Evolutionary conservation across 148 eudicot species (phyloP).

Genomic region (Chenopodium quinoa): DNA sequence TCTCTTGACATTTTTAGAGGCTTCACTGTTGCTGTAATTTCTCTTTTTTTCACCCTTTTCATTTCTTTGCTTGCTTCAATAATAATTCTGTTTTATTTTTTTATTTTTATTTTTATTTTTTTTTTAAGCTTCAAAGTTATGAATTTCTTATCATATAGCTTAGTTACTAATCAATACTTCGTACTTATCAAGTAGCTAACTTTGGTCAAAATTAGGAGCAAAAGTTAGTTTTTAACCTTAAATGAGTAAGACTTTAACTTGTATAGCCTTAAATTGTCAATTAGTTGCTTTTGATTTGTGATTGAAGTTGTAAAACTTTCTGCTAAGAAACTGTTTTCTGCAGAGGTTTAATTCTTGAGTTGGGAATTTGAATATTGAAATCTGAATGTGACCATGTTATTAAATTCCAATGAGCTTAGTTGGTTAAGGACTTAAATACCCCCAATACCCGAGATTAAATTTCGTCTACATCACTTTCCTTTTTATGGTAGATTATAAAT

Average conservation of each 20-base stretch:
- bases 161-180: too few relatives aligned
- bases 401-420: too few relatives aligned
- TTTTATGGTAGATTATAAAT: too few relatives aligned
- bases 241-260: not conserved
- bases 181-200: too few relatives aligned
- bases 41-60: not conserved
- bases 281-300: not conserved
- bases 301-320: not conserved
- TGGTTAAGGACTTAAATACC: too few relatives aligned
- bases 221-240: too few relatives aligned
- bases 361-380: not conserved
- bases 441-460: too few relatives aligned
- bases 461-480: too few relatives aligned
- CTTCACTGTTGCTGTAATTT: constrained; percentile 70
- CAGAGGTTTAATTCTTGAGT: not conserved
- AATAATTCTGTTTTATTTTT: too few relatives aligned
- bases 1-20: constrained; percentile 92
- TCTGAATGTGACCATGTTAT: too few relatives aligned
- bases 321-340: not conserved
- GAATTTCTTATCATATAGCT: not conserved
- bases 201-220: too few relatives aligned
- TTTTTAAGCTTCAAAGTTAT: not conserved
- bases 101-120: not conserved
- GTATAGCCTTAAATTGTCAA: not conserved
- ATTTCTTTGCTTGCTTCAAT: not conserved